Evolutionary conservation across 179 eudicot species (phyloP).

Genomic region (Sideroxylon spinosum): DNA sequence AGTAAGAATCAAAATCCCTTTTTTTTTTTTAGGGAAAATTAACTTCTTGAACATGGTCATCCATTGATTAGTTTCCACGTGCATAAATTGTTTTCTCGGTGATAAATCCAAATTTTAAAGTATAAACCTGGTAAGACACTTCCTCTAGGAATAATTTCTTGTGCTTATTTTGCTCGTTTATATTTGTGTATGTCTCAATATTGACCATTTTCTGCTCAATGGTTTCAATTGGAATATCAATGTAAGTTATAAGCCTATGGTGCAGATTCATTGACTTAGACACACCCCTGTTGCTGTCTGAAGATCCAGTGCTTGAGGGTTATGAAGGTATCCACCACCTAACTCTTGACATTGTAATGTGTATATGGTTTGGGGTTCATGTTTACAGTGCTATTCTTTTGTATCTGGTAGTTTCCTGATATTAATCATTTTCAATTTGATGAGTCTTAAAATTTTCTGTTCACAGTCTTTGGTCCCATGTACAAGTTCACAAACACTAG

Average conservation of each 20-base stretch:
- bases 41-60: not conserved
- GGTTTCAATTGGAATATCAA: not conserved
- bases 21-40: not conserved
- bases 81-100: not conserved
- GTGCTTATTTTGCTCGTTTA: not conserved
- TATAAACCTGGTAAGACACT: not conserved
- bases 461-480: slow-evolving; percentile 54
- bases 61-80: not conserved
- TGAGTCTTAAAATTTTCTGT: slow-evolving; percentile 11
- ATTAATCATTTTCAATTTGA: slow-evolving; percentile 1
- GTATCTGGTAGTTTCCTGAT: not conserved
- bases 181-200: not conserved
- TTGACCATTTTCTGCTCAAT: not conserved
- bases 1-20: slow-evolving; percentile 28
- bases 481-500: slow-evolving; percentile 75
- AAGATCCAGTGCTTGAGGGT: slow-evolving; percentile 81
- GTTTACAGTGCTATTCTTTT: not conserved
- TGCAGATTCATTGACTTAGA: slow-evolving; percentile 80
- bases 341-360: slow-evolving; percentile 3
- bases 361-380: not conserved
- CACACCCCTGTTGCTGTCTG: slow-evolving; percentile 77
- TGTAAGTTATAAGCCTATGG: not conserved
- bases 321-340: slow-evolving; percentile 61
- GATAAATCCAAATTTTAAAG: not conserved
- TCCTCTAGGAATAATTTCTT: not conserved